Evolutionary conservation across 2,329 filamentous ascomycete species (phyloP), one percentile per base, ranked within the genome.

Genomic region (Aspergillus ochraceus): DNA sequence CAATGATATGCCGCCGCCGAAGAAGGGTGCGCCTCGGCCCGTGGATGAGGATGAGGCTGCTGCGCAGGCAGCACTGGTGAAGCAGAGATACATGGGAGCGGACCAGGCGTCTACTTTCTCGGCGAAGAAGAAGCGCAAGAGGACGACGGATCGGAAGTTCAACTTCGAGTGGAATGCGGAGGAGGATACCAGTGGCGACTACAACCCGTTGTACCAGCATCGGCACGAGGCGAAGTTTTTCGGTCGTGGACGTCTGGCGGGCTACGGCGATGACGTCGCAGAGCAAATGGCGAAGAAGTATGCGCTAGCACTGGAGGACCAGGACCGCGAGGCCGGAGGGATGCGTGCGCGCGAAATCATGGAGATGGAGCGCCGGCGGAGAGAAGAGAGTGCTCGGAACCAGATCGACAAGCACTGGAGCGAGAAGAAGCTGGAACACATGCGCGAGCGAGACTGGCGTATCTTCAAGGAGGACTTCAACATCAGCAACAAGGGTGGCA

Each of bases 391-490:
- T 61, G 79, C 81, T 1, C 85, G 90, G 63, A 91, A 89, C 64
- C 89, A 88, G 36, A 83, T 96, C 58, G 93, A 96, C 68, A 93
- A 93, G 76, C 92, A 97, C 77, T 99, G 95, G 95, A 92, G 90
- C 57, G 91, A 97, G 73, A 99, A 99, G 86, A 85, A 84, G 63
- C 81, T 98, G 63, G 87, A 90, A 14, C 91, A 97, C 70, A 99
- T 99, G 95, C 90, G 92, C 63, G 93, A 98, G 78, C 85, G 95
- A 74, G 95, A 99, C 77, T 99, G 95, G 95, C 91, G 95, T 73
- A 98, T 99, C 69, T 97, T 99, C 87, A 99, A 98, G 79, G 95
- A 98, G 76, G 93, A 99, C 77, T 98, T 97, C 80, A 96, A 95
- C 68, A 99, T 99, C 73, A 84, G 89, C 46, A 97, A 92, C 9